These are phyloP conservation scores for Decorospora gaudefroyi DNA, from an alignment of 2,329 filamentous ascomycete genomes.

Conservation along the genomic window DNA sequence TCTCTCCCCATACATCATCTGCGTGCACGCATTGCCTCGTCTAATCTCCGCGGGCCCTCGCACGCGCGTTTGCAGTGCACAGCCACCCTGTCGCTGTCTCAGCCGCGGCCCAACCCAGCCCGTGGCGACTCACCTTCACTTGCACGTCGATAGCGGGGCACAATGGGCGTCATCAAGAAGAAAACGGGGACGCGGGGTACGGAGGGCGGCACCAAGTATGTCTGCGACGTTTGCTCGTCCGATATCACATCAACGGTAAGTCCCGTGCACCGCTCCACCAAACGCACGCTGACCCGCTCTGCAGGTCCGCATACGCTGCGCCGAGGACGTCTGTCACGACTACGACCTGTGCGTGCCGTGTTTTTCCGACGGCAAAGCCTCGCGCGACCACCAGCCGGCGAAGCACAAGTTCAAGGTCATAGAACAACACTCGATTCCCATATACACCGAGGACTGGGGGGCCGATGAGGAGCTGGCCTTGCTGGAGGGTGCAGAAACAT, in stretches of 20 bases:
- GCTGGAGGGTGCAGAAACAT: slow-evolving; percentile 92
- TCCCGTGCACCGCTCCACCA: slow-evolving; percentile 21
- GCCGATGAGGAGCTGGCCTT: slow-evolving; percentile 95
- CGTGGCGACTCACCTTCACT: slow-evolving; percentile 6
- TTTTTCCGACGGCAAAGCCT: slow-evolving; percentile 80
- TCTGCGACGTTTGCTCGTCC: slow-evolving; percentile 94
- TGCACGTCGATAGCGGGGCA: slow-evolving; percentile 23
- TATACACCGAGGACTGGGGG: slow-evolving; percentile 93
- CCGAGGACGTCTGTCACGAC: slow-evolving; percentile 74
- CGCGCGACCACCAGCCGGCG: slow-evolving; percentile 82
- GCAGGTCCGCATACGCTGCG: slow-evolving; percentile 93
- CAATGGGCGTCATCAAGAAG: slow-evolving; percentile 94
- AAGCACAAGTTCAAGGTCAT: slow-evolving; percentile 92
- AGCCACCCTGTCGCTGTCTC: slow-evolving; percentile 28
- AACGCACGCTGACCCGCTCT: slow-evolving; percentile 8
- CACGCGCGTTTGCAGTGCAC: slow-evolving; percentile 26
- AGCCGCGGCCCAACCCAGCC: slow-evolving; percentile 2
- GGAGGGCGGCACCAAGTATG: slow-evolving; percentile 80
- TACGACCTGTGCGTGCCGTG: slow-evolving; percentile 97
- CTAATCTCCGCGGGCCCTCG: slow-evolving; percentile 5
- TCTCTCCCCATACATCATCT: background rate
- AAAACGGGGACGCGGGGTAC: slow-evolving; percentile 85
- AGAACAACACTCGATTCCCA: slow-evolving; percentile 97
- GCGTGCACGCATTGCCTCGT: background rate
- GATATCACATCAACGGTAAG: slow-evolving; percentile 96